These are phyloP conservation scores for Talaromyces islandicus DNA, from an alignment of 2,329 filamentous ascomycete species.

Conservation along the genomic window DNA sequence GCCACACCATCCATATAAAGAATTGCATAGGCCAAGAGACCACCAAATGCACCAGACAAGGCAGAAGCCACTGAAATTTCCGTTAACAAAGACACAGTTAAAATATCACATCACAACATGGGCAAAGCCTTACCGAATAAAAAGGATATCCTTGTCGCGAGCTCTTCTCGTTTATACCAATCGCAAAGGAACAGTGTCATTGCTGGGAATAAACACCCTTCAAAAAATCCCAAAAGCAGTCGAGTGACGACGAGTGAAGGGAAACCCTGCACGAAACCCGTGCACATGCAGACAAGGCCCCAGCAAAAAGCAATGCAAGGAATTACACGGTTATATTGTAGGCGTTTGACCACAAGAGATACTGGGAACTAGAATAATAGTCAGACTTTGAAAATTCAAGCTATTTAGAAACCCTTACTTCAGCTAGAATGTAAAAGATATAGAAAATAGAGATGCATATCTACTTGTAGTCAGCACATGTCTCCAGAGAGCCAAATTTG, in stretches of 20 bases:
- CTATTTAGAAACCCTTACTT: not conserved
- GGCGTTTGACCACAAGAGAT: conserved; percentile 6
- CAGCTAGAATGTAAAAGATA: conserved; percentile 3
- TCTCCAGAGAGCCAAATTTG: not conserved
- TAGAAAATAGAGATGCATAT: conserved; percentile 4
- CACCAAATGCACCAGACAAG: conserved; percentile 65
- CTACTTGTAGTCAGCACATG: not conserved
- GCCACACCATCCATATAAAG: conserved; percentile 64
- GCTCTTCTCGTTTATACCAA: conserved; percentile 8
- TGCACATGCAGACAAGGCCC: conserved; percentile 7
- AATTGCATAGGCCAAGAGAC: conserved; percentile 67
- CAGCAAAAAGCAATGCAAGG: conserved; percentile 5
- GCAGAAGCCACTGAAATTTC: conserved; percentile 33
- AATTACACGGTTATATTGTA: conserved; percentile 9
- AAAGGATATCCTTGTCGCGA: conserved; percentile 5
- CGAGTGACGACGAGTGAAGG: conserved; percentile 1
- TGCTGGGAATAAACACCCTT: conserved; percentile 6
- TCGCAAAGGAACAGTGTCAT: conserved; percentile 8
- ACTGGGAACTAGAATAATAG: not conserved
- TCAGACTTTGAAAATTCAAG: not conserved
- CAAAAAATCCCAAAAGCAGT: conserved; percentile 1
- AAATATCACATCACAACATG: not conserved
- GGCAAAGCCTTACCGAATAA: not conserved
- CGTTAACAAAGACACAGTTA: not conserved
- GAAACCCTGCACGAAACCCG: conserved; percentile 1